phyloP scores from a whole-genome alignment of 805 yeast species.

The Candida manassasensis region DNA sequence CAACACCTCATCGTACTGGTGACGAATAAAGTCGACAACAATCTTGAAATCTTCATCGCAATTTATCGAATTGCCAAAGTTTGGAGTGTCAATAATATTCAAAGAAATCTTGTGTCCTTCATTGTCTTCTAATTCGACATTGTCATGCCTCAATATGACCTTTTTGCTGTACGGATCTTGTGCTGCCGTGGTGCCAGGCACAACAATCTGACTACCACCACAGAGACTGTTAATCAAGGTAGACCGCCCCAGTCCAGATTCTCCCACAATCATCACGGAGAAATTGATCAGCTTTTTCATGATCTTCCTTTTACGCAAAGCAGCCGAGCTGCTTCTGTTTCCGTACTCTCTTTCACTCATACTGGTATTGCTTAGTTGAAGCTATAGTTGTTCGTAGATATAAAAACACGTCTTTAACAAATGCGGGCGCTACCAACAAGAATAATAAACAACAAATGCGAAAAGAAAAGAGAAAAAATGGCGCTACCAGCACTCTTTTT shows the following conservation, averaged over 20 bases:
- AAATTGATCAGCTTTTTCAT: conserved; percentile 81
- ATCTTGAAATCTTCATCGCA: conserved; percentile 63
- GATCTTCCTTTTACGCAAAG: conserved; percentile 63
- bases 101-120: conserved; percentile 79
- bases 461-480: no score
- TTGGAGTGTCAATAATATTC: conserved; percentile 78
- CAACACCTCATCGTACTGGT: conserved; percentile 77
- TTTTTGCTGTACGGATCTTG: conserved; percentile 47
- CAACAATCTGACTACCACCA: conserved; percentile 76
- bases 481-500: no score
- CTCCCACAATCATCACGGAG: conserved; percentile 83
- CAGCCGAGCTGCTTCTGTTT: conserved; percentile 32
- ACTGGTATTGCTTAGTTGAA: no score
- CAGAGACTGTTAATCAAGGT: conserved; percentile 88
- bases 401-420: no score
- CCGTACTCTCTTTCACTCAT: conserved; percentile 2
- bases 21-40: conserved; percentile 73
- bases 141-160: conserved; percentile 67
- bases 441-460: no score
- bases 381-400: no score
- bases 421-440: no score
- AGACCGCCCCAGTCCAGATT: conserved; percentile 85
- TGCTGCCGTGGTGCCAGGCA: conserved; percentile 57
- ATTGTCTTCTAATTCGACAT: conserved; percentile 79
- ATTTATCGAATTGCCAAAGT: conserved; percentile 72